Conservation (phyloP, 257 asterid species). For the Solanum verrucosum region DNA sequence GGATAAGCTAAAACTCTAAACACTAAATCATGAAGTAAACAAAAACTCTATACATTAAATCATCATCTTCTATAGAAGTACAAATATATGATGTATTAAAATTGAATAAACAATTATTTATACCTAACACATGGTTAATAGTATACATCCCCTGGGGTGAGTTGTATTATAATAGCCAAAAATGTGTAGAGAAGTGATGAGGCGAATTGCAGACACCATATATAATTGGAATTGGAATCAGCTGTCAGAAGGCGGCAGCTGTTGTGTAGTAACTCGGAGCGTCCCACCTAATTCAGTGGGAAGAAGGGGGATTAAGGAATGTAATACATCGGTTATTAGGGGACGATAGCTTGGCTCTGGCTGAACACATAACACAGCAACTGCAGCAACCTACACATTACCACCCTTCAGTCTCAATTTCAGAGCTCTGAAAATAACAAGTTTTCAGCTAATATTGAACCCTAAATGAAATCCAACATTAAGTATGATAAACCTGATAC, state of each 20-base stretch:
- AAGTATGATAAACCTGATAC: slow-evolving; percentile 34
- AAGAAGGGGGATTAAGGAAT: slow-evolving; percentile 73
- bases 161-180: not conserved
- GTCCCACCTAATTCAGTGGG: slow-evolving; percentile 67
- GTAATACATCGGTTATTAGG: slow-evolving; percentile 62
- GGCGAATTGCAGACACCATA: not conserved
- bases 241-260: not conserved
- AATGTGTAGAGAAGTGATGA: not conserved
- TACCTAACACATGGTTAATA: not conserved
- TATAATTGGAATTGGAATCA: not conserved
- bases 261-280: slow-evolving; percentile 20
- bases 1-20: not conserved
- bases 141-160: not conserved
- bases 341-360: slow-evolving; percentile 84
- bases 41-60: too few species aligned
- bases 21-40: not conserved
- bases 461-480: not conserved
- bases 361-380: slow-evolving; percentile 71
- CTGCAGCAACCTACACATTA: slow-evolving; percentile 60
- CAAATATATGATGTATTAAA: too few species aligned
- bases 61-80: too few species aligned
- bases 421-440: not conserved
- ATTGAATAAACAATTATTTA: not conserved
- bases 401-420: not conserved
- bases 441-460: not conserved